Base-by-base conservation (phyloP, 345 rosid genomes). In the Salix suchowensis region DNA sequence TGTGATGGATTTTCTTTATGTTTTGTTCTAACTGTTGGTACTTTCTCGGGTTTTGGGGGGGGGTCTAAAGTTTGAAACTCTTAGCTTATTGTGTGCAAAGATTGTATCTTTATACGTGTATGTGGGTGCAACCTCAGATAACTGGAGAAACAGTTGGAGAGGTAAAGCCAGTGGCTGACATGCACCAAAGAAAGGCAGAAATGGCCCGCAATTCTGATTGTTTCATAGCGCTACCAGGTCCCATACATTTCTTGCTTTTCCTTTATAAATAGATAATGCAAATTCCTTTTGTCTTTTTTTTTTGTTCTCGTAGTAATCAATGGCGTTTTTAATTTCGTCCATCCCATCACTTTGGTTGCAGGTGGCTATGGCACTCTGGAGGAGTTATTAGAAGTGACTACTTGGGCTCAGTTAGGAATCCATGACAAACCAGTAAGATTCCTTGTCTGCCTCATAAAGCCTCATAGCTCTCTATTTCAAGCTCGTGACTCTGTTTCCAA, bases 101-200 rank as follows among this genome's bases (percentile, higher is more conserved):
- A 70, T 48, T 62, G 4, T 68, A 4, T 13, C 28, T 67, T 23
- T 67, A 21, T 67, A 13, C 4, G 18, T 55, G 40, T 26, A 11
- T 74, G 24, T 55, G 3, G 78, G 69, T 37, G 39, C 72, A 60
- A 15, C 69, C 50, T 67, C 71, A 91, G 97, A 86, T 92, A 34
- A 92, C 94, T 9, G 97, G 97, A 61, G 93, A 88, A 77, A 88
- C 98, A 40, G 89, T 86, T 68, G 98, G 98, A 65, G 98, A 93
- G 82, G 97, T 93, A 6, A 87, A 78, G 83, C 80, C 97, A 40
- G 98, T 95, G 42, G 92, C 96, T 26, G 94, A 93, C 87, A 95
- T 95, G 98, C 98, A 93, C 80, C 94, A 95, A 84, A 87, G 98
- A 52, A 95, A 95, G 79, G 98, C 98, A 11, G 98, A 95, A 87